A percentile compares a stretch with the other conserved stretches of the same genome.
These are phyloP conservation scores for Kuraishia ogatae DNA, from an alignment of 805 yeast species.

Conservation along the genomic window DNA sequence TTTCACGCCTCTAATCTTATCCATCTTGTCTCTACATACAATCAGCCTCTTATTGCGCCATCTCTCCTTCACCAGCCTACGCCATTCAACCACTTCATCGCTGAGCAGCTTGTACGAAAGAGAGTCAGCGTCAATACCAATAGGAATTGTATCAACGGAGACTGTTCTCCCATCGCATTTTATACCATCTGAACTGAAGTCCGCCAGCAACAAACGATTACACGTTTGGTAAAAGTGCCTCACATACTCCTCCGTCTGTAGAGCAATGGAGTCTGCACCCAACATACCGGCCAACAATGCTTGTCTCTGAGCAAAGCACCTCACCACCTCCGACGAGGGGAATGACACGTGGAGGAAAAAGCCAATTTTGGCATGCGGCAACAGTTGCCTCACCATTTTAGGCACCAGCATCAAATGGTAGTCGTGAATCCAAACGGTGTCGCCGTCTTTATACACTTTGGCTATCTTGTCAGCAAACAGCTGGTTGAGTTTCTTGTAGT, in stretches of 20 bases:
- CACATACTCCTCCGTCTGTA: constrained; percentile 90
- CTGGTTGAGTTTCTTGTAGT: constrained; percentile 69
- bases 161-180: constrained; percentile 51
- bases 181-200: constrained; percentile 58
- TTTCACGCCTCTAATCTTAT: constrained; percentile 78
- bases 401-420: constrained; percentile 88
- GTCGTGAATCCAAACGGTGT: constrained; percentile 88
- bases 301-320: constrained; percentile 86
- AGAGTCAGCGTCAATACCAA: constrained; percentile 68
- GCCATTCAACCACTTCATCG: constrained; percentile 51
- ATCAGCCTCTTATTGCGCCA: constrained; percentile 69
- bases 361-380: constrained; percentile 84
- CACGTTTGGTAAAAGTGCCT: constrained; percentile 91
- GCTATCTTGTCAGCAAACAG: constrained; percentile 71
- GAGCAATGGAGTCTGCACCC: constrained; percentile 82
- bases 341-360: constrained; percentile 89
- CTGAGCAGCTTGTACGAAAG: constrained; percentile 37
- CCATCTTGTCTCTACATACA: constrained; percentile 84
- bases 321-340: constrained; percentile 91
- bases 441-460: constrained; percentile 60
- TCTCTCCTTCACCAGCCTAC: constrained; percentile 60
- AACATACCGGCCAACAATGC: constrained; percentile 71
- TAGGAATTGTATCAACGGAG: constrained; percentile 52
- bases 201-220: constrained; percentile 74
- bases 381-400: constrained; percentile 60